phyloP scores from a whole-genome alignment of 345 rosid genomes.

The Linum tenue region DNA sequence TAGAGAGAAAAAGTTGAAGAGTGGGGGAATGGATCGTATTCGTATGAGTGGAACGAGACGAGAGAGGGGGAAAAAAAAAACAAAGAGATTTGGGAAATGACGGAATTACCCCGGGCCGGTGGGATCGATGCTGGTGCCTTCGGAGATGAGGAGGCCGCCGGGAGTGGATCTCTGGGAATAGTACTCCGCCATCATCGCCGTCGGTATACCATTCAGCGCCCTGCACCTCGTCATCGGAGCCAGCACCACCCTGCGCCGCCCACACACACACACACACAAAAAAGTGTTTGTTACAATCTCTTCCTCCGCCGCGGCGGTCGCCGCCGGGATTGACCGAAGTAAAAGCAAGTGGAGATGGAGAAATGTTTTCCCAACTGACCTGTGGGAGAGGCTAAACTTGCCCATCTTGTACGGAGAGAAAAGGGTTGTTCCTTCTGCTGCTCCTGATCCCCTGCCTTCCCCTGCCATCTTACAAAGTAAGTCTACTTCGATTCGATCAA shows the following conservation, averaged over 20 bases:
- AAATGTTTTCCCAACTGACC: slow-evolving; percentile 23
- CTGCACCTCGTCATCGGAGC: slow-evolving; percentile 93
- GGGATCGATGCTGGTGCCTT: slow-evolving; percentile 63
- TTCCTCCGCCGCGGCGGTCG: not conserved
- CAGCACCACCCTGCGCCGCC: slow-evolving; percentile 56
- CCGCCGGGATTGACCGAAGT: not conserved
- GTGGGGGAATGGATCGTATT: too few relatives aligned
- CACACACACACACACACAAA: not conserved
- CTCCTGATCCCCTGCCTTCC: not conserved
- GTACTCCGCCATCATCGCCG: slow-evolving; percentile 58
- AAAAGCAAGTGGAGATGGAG: not conserved
- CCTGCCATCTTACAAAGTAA: not conserved
- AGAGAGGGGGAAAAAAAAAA: too few relatives aligned
- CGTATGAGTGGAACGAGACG: too few relatives aligned
- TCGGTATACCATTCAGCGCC: slow-evolving; percentile 61
- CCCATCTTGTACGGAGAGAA: slow-evolving; percentile 73
- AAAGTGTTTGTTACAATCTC: too few relatives aligned
- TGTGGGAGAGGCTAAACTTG: slow-evolving; percentile 67
- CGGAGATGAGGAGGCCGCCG: slow-evolving; percentile 72
- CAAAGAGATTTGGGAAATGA: too few relatives aligned
- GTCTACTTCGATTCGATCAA: too few relatives aligned
- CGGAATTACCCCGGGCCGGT: slow-evolving; percentile 58
- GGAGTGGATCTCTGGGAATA: slow-evolving; percentile 74
- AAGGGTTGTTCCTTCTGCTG: slow-evolving; percentile 16
- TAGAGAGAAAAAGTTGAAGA: too few relatives aligned